A percentile compares a stretch with the other conserved stretches of the same genome.
phyloP scores from a whole-genome alignment of 352 stramenopile species.

The Phytophthora pisi region DNA sequence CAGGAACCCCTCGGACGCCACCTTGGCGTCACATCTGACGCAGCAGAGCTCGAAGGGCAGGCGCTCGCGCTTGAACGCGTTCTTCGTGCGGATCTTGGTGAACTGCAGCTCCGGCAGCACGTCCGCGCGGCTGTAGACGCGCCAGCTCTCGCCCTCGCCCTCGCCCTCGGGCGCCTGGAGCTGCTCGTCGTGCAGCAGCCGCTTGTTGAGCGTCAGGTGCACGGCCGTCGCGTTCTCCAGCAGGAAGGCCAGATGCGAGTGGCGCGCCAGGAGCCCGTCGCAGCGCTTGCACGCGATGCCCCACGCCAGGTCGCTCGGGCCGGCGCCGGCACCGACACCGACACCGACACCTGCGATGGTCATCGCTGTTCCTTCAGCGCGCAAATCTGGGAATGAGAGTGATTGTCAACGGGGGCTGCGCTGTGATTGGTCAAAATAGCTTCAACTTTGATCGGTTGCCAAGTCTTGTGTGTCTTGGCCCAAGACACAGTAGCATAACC shows the following conservation, averaged over 20 bases:
- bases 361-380: conserved; percentile 10
- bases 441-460: conserved; percentile 26
- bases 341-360: conserved; percentile 10
- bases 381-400: conserved; percentile 8
- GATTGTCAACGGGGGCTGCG: neutral
- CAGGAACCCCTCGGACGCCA: conserved; percentile 49
- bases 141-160: conserved; percentile 39
- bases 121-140: conserved; percentile 32
- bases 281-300: conserved; percentile 37
- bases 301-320: conserved; percentile 27
- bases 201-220: conserved; percentile 51
- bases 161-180: conserved; percentile 19
- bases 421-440: conserved; percentile 26
- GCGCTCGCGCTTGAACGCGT: conserved; percentile 39
- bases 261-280: conserved; percentile 33
- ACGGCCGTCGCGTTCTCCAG: conserved; percentile 54
- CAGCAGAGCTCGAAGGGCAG: conserved; percentile 68
- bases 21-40: conserved; percentile 47
- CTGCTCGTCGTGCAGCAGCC: conserved; percentile 44
- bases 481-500: too few relatives aligned
- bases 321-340: neutral
- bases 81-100: conserved; percentile 53
- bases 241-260: conserved; percentile 56
- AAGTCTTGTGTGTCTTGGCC: too few relatives aligned
- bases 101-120: conserved; percentile 46